phyloP scores from a whole-genome alignment of 2,329 filamentous ascomycete species.

The Venturia pyrina region DNA sequence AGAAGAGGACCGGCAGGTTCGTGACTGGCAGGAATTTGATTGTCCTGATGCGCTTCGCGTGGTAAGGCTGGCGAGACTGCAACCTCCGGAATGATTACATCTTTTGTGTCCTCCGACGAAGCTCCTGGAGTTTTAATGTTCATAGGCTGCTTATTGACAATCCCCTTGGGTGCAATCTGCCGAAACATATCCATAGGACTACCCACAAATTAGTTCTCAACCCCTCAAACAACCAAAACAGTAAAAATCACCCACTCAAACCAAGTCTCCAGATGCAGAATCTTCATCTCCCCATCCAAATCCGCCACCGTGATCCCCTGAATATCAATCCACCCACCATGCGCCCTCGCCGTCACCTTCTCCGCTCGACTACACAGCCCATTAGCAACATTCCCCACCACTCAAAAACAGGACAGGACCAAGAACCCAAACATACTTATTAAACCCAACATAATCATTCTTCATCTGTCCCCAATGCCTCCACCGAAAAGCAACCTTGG shows the following conservation, averaged over 20 bases:
- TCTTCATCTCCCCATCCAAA: constrained; percentile 49
- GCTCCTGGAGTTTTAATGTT: neutral
- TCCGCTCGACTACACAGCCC: constrained; percentile 43
- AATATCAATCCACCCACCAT: constrained; percentile 52
- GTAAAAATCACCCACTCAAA: constrained; percentile 35
- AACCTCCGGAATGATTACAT: neutral
- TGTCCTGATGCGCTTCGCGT: neutral
- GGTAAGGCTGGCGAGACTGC: neutral
- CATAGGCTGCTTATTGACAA: constrained; percentile 15
- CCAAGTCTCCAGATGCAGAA: constrained; percentile 52
- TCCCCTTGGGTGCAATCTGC: constrained; percentile 46
- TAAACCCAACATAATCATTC: constrained; percentile 55
- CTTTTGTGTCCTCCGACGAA: neutral
- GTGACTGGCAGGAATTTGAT: neutral
- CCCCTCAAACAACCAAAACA: neutral
- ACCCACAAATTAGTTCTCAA: neutral
- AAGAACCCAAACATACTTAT: constrained; percentile 38
- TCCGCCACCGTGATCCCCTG: constrained; percentile 52
- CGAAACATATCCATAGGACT: constrained; percentile 54
- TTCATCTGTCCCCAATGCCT: constrained; percentile 59
- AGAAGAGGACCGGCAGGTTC: neutral
- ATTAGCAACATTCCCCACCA: constrained; percentile 7
- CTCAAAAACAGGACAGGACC: no score
- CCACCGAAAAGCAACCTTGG: constrained; percentile 54
- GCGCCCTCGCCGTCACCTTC: constrained; percentile 51